Base-by-base conservation (phyloP, 140 eudicot genomes). In the Oenanthe javanica region DNA sequence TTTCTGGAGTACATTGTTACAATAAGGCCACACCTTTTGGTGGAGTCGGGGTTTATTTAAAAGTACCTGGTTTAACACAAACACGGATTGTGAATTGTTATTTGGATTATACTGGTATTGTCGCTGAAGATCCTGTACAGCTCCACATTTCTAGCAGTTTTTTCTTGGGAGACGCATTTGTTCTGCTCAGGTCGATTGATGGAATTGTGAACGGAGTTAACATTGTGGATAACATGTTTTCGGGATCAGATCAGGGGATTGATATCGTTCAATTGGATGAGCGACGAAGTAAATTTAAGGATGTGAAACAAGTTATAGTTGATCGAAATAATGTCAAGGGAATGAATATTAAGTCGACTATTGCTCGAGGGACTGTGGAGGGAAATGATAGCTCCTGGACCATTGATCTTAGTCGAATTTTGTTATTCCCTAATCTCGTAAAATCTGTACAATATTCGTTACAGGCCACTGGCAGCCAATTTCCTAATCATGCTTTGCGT, bases 21-120 rank as follows among this genome's bases (percentile, higher is more conserved):
- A 94, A 94, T 77, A 94, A 94, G 81, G 98, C 98, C 43, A 87
- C 93, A 0, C 93, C 94, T 0, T 90, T 94, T 49, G 98, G 97
- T 47, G 98, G 98, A 6, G 87, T 89, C 0, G 98, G 98, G 5
- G 85, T 94, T 38, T 92, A 92, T 40, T 81, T 94, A 19, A 87
- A 86, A 81, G n/a, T 89, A 23, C 92, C 98, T 0, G 91, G 94
- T 4, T 81, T 94, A 19, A 89, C 98, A 46, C 98, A 94, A 81
- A 94, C 98, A 0, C 50, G 98, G 57, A 90, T 94, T 0, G 92
- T 94, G 1, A 86, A 86, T 76, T 94, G 91, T 11, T 94, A 94
- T 84, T 50, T 94, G 59, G 98, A 94, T 77, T 94, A 82, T 76
- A 94, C 98, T 0, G 93, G 97, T 3, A 94, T 94, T 13, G 97